Evolutionary conservation across 1,284 basidiomycete species (phyloP), one percentile per base, ranked within the genome.

Genomic region (Leccinum griseonigrum): DNA sequence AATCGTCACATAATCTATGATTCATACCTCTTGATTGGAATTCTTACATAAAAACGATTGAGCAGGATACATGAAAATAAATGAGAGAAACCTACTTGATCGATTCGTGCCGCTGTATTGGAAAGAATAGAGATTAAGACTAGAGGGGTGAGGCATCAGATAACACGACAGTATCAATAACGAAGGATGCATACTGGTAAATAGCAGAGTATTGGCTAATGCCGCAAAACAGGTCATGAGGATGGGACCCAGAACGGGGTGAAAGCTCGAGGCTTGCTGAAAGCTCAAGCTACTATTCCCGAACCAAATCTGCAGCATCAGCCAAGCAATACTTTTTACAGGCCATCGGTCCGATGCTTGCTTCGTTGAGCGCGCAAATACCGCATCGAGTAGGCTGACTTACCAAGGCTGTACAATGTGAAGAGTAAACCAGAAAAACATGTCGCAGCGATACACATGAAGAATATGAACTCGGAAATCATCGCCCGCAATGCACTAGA

Each of bases 341-440:
- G 83, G 80, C 91, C 91, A 93, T 16, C 69, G 79, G n/a, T 79
- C 80, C 28, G 78, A 75, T 28, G 78, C 83, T 78, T 61, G 36
- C 36, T 57, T 43, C 3, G 46, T 62, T 75, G 51, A 76, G 65
- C 38, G 34, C 10, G 8, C 18, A 46, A 43, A n/a, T 50, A 46
- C 32, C 16, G 28, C 31, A 32, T 18, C 29, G 11, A 57, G 7
- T 10, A 58, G 6, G 62, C 1, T 18, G 26, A 57, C 75, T 62
- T 72, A 80, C 91, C 88, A 5, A 95, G 81, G 1, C 85, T 88
- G 83, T 90, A 92, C 32, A 95, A 78, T 1, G 92, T 93, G 76
- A 95, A 93, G 18, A 93, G 80, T 46, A 96, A 78, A 4, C 94
- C 94, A 16, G 91, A 94, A 76, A 96, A 95, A 70, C 91, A 92